Evolutionary conservation across 345 rosid species (phyloP), one percentile per base, ranked within the genome.

Genomic region (Schrenkiella parvula): DNA sequence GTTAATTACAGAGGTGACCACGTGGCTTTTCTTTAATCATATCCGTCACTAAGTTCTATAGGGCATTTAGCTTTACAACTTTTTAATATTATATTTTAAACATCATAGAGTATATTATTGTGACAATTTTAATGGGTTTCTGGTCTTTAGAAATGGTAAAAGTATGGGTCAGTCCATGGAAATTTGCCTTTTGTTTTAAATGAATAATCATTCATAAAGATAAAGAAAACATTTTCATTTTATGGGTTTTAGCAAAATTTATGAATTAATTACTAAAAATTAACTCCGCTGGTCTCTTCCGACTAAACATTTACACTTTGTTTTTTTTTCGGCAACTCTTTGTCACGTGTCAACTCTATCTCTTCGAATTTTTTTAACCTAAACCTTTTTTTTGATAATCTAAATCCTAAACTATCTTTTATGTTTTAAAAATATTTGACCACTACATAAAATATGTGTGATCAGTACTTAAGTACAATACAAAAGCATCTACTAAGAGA

Each of bases 21-120:
- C 57, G 65, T 66, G 59, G 67, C 42, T 37, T 57, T 74, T 53
- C 72, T 66, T 57, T 47, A 64, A 66, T 74, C 53, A 74, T 74
- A 58, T 31, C 46, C 37, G 65, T 74, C 72, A 66, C 78, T 74
- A 66, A 66, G 66, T 48, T 74, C 46, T 26, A 44, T 66, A 57
- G 9, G 21, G 47, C 78, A 58, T 58, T 58, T 57, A 48, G 39
- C 78, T 74, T 74, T 74, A 65, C 32, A 56, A 26, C 50, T 59
- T 59, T 46, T 12, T 3, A 11, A 8, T 18, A 56, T 43, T 42
- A 26, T 29, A 66, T 13, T 19, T n/a, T n/a, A 43, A 29, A 9
- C n/a, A 46, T 43, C 18, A 47, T 29, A 37, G 11, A 66, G 42
- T 55, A 56, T 64, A 73, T 21, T 64, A 35, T 64, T 60, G 21